Conservation (phyloP, 768 basidiomycete species). For the Boletales sp. region DNA sequence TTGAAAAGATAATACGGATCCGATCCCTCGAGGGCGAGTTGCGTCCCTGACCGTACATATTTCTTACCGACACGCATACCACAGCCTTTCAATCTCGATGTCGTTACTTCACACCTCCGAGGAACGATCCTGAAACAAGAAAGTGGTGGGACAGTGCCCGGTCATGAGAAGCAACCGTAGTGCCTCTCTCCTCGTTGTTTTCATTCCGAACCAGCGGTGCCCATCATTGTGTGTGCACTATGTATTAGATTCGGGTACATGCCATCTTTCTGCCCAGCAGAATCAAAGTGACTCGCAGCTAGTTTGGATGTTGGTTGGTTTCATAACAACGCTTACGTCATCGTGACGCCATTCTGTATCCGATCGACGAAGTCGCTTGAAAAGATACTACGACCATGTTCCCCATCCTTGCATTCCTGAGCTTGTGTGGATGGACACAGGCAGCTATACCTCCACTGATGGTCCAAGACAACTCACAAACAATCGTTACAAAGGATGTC, state of each 20-base stretch:
- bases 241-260: conserved; percentile 8
- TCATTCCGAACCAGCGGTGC: conserved; percentile 19
- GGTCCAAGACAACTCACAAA: conserved; percentile 19
- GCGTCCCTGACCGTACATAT: conserved; percentile 14
- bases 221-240: conserved; percentile 10
- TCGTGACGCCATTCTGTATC: conserved; percentile 19
- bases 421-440: conserved; percentile 8
- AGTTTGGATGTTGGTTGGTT: neutral
- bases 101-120: conserved; percentile 71
- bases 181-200: conserved; percentile 28
- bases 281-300: conserved; percentile 2
- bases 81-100: conserved; percentile 78
- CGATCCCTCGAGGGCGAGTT: conserved; percentile 67
- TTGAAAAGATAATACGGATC: conserved; percentile 69
- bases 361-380: conserved; percentile 1
- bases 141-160: conserved; percentile 51
- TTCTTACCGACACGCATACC: conserved; percentile 16
- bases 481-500: conserved; percentile 14
- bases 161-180: conserved; percentile 32
- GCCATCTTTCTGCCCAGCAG: conserved; percentile 5
- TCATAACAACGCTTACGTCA: conserved; percentile 22
- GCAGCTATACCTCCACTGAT: conserved; percentile 15
- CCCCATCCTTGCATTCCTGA: conserved; percentile 14
- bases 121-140: conserved; percentile 52
- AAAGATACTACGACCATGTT: conserved; percentile 19